Evolutionary conservation across 352 stramenopile genomes (phyloP), one percentile per base, ranked within the genome.

Genomic region (Halophytophthora polymorphica): DNA sequence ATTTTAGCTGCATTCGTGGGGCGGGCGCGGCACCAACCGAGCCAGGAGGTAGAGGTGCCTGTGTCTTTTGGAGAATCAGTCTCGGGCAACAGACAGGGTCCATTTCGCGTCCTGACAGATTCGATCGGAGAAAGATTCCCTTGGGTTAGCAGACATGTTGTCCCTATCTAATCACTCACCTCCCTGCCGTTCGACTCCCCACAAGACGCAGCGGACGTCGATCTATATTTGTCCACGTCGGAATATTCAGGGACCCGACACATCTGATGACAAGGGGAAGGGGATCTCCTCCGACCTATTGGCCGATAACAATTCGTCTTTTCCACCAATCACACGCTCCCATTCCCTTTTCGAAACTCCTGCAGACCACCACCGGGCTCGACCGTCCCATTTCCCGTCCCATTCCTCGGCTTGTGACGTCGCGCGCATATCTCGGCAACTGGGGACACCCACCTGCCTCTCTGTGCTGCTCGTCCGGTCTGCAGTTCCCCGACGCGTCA

Each of bases 321-420:
- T 50, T 17, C 14, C 15, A 35, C 51, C 51, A 58, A 46, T 58
- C 34, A 45, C 18, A 7, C 40, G 50, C 29, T 44, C 49, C 34
- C 29, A 14, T 25, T n/a, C n/a, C n/a, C n/a, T n/a, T n/a, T n/a
- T n/a, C n/a, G n/a, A n/a, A n/a, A n/a, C n/a, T n/a, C n/a, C n/a
- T n/a, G n/a, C n/a, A n/a, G n/a, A n/a, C n/a, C n/a, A n/a, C n/a
- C n/a, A n/a, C n/a, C n/a, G n/a, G n/a, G 23, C 25, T 10, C 51
- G 37, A 29, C 51, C 17, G 25, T 36, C 21, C 21, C 17, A 8
- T 13, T 38, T 38, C 15, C 8, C 36, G 12, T 17, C 23, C 47
- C 46, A 29, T 55, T 43, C n/a, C n/a, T 62, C 43, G 25, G 51
- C 44, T 51, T 58, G 25, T 6, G 46, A 37, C 22, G 35, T 23